phyloP scores from a whole-genome alignment of 176 grass and related monocot species.

The Leersia perrieri region DNA sequence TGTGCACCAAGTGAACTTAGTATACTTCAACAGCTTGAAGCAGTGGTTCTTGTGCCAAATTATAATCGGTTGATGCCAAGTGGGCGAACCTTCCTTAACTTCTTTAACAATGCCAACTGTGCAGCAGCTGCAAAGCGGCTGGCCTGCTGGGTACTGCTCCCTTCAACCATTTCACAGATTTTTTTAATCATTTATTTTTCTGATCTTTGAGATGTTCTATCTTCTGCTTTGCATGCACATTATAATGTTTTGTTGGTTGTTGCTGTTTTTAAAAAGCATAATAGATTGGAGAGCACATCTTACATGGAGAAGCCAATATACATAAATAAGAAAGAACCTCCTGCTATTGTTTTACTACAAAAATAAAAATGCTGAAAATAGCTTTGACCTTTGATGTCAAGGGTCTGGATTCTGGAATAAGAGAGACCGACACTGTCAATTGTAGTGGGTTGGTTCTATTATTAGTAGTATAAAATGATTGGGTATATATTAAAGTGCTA shows the following conservation, averaged over 20 bases:
- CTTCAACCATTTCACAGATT: neutral
- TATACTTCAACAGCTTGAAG: conserved; percentile 92
- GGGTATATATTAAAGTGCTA: no score
- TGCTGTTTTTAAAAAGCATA: neutral
- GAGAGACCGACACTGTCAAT: neutral
- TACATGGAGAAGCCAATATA: neutral
- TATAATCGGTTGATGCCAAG: conserved; percentile 98
- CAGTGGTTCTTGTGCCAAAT: conserved; percentile 90
- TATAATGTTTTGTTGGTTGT: neutral
- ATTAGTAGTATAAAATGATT: neutral
- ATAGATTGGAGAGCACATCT: conserved; percentile 4
- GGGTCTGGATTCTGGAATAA: neutral
- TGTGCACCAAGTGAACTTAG: conserved; percentile 94
- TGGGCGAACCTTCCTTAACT: conserved; percentile 73
- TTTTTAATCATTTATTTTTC: neutral
- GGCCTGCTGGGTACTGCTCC: conserved; percentile 89
- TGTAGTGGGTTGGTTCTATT: neutral
- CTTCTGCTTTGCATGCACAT: neutral
- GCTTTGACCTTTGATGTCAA: neutral
- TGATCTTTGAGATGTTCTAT: neutral
- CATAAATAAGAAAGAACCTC: neutral
- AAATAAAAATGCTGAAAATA: no score
- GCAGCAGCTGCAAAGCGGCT: conserved; percentile 89
- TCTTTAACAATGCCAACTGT: conserved; percentile 92
- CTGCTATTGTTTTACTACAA: no score